A percentile compares a stretch with the other conserved stretches of the same genome.
Evolutionary conservation across 768 basidiomycete species (phyloP).

Genomic region (Grammothele lineata): DNA sequence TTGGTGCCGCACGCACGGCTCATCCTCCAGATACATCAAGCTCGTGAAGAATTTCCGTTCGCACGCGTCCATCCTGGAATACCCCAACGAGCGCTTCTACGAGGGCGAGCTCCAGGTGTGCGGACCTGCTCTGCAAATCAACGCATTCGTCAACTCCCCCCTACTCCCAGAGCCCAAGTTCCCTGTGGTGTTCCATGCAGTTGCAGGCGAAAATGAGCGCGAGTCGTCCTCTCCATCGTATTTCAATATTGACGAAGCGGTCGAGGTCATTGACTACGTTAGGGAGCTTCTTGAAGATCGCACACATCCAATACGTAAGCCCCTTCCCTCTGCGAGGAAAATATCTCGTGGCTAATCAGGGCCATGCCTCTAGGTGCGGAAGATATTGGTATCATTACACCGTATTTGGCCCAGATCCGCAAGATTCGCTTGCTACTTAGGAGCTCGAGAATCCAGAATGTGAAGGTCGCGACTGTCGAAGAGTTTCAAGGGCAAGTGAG

Average conservation of each 20-base stretch:
- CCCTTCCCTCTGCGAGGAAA: background rate
- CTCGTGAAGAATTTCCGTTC: conserved; percentile 57
- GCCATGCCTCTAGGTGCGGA: conserved; percentile 20
- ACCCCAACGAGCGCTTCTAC: conserved; percentile 48
- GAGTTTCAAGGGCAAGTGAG: conserved; percentile 35
- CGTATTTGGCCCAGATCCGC: conserved; percentile 35
- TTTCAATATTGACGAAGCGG: conserved; percentile 36
- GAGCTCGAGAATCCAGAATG: conserved; percentile 7
- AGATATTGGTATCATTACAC: conserved; percentile 37
- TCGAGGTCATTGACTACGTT: conserved; percentile 31
- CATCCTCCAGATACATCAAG: conserved; percentile 13
- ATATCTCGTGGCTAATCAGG: background rate
- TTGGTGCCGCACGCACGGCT: conserved; percentile 19
- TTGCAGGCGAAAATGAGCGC: conserved; percentile 31
- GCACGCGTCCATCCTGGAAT: conserved; percentile 49
- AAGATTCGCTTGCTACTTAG: conserved; percentile 28
- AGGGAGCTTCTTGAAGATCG: conserved; percentile 23
- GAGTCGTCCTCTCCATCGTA: conserved; percentile 35
- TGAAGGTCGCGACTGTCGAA: conserved; percentile 36
- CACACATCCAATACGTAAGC: conserved; percentile 25
- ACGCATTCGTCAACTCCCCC: conserved; percentile 22
- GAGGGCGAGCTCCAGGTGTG: conserved; percentile 27
- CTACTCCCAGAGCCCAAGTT: conserved; percentile 25
- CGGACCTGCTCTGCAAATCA: conserved; percentile 24
- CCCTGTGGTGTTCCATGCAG: conserved; percentile 32